A percentile compares a stretch with the other conserved stretches of the same genome.
phyloP scores from a whole-genome alignment of 1,284 basidiomycete genomes.

The Marasmius fiardii region DNA sequence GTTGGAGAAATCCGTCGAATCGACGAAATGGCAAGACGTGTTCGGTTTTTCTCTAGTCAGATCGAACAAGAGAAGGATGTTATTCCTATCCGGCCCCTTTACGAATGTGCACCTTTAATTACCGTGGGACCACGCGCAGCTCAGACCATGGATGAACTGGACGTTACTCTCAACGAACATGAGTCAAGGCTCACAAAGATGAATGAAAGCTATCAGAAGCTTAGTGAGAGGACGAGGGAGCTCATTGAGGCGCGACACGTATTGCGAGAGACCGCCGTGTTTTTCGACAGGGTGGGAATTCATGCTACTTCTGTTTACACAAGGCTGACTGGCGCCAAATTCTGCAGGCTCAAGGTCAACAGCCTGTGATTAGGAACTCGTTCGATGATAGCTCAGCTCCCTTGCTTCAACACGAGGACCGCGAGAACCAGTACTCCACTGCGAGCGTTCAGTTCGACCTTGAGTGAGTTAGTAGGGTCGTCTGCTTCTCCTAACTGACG shows the following conservation, averaged over 20 bases:
- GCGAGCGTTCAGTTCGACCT: conserved; percentile 75
- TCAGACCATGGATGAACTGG: conserved; percentile 92
- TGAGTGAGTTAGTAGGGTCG: conserved; percentile 52
- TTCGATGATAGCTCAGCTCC: conserved; percentile 93
- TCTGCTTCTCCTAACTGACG: conserved; percentile 4
- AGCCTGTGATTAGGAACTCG: conserved; percentile 81
- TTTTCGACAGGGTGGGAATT: conserved; percentile 78
- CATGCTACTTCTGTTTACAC: not conserved
- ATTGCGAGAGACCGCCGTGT: conserved; percentile 92
- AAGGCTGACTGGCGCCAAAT: conserved; percentile 11
- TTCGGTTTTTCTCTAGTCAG: conserved; percentile 87
- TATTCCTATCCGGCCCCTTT: conserved; percentile 78
- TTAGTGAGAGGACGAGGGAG: conserved; percentile 86
- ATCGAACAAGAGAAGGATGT: conserved; percentile 84
- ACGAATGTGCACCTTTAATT: conserved; percentile 79
- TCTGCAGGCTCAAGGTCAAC: conserved; percentile 74
- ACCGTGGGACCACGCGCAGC: conserved; percentile 89
- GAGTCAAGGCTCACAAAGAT: conserved; percentile 87
- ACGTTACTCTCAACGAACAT: conserved; percentile 84
- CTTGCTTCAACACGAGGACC: conserved; percentile 88
- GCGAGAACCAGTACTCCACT: conserved; percentile 63
- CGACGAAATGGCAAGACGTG: conserved; percentile 93
- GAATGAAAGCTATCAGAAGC: conserved; percentile 91
- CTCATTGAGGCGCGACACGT: conserved; percentile 93
- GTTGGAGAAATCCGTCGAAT: conserved; percentile 93